Evolutionary conservation across 2,329 filamentous ascomycete genomes (phyloP).

Genomic region (Cytospora piceae): DNA sequence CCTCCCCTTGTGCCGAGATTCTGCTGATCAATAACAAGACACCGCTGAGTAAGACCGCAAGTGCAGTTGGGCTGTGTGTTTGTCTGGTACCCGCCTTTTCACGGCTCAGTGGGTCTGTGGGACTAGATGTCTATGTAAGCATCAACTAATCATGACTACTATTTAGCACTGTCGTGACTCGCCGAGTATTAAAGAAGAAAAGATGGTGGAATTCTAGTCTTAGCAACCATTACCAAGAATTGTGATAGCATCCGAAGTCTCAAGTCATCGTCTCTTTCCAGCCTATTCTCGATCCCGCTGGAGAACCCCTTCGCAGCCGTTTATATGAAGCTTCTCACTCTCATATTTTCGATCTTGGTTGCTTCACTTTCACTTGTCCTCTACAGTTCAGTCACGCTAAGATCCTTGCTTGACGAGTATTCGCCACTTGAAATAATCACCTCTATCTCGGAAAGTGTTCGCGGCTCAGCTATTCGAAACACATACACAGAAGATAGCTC

Average conservation of each 20-base stretch:
- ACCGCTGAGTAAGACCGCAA: too few relatives aligned
- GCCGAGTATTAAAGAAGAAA: background rate
- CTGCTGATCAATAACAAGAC: too few relatives aligned
- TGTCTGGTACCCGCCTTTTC: too few relatives aligned
- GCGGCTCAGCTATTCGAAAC: background rate
- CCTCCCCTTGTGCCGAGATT: too few relatives aligned
- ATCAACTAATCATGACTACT: constrained; percentile 25
- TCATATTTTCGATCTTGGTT: constrained; percentile 36
- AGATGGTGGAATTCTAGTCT: background rate
- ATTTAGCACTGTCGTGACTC: background rate
- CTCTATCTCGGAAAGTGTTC: constrained; percentile 1
- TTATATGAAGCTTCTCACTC: constrained; percentile 41
- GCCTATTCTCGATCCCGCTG: constrained; percentile 25
- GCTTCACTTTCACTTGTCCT: constrained; percentile 38
- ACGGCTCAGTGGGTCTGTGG: background rate
- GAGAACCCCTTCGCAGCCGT: constrained; percentile 9
- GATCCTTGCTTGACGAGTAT: constrained; percentile 28
- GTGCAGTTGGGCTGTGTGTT: too few relatives aligned
- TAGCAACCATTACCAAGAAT: constrained; percentile 12
- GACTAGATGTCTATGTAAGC: constrained; percentile 14
- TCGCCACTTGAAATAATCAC: constrained; percentile 9
- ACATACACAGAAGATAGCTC: constrained; percentile 2
- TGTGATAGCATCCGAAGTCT: constrained; percentile 22
- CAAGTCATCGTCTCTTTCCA: background rate
- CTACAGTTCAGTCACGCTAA: constrained; percentile 34